A percentile compares a stretch with the other conserved stretches of the same genome.
Evolutionary conservation across 1,284 basidiomycete species (phyloP).

Genomic region (Moesziomyces parantarcticus): DNA sequence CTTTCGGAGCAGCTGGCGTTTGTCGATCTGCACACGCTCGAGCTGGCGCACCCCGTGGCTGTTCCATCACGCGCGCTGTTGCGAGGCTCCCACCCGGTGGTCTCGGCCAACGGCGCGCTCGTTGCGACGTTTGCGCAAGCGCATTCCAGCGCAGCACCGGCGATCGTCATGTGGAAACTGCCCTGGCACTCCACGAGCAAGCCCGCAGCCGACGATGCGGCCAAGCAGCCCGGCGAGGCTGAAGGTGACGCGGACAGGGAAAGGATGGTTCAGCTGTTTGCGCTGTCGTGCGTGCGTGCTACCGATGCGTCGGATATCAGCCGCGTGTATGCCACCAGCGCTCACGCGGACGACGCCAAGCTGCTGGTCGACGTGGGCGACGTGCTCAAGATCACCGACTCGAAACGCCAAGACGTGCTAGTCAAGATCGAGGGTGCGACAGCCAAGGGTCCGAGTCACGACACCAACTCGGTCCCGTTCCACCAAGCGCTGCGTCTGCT

Average conservation of each 20-base stretch:
- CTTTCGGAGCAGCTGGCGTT: constrained; percentile 28
- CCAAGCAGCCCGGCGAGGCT: neutral
- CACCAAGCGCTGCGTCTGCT: constrained; percentile 39
- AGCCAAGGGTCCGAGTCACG: constrained; percentile 34
- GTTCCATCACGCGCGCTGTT: constrained; percentile 21
- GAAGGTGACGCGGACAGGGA: neutral
- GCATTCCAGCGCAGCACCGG: neutral
- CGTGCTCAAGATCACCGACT: constrained; percentile 44
- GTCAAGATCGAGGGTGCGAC: constrained; percentile 41
- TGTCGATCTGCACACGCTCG: constrained; percentile 14
- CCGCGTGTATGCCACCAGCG: constrained; percentile 12
- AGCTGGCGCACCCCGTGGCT: neutral
- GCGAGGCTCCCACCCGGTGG: constrained; percentile 18
- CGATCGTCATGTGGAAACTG: constrained; percentile 33
- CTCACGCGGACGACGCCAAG: neutral
- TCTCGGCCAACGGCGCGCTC: constrained; percentile 41
- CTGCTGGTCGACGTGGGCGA: constrained; percentile 30
- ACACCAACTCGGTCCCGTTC: constrained; percentile 33
- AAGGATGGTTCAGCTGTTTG: constrained; percentile 13
- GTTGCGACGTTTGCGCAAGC: constrained; percentile 11
- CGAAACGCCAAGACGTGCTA: constrained; percentile 35
- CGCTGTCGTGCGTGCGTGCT: constrained; percentile 30
- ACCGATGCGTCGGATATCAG: constrained; percentile 28
- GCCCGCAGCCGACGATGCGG: neutral
- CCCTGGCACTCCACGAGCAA: neutral